Evolutionary conservation across 495 filamentous ascomycete species (phyloP), one percentile per base, ranked within the genome.

Genomic region (Hyaloscypha finlandica): DNA sequence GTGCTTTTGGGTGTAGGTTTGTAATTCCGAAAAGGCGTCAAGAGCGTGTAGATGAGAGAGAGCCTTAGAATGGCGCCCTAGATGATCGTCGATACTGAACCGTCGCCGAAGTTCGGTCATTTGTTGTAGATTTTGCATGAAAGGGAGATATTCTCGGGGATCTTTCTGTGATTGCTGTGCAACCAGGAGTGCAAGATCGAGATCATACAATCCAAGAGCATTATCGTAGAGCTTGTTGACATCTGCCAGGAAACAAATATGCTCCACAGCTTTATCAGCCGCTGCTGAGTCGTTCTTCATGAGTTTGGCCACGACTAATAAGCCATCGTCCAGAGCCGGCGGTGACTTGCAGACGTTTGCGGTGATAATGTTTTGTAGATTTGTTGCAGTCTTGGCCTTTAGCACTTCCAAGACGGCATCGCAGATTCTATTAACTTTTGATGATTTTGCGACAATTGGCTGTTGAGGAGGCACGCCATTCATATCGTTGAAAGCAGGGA

Each of bases 101-200:
- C 88, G 84, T 35, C 90, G 86, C 22, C 92, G 86, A 20, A 88
- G 76, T 25, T 84, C 79, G 0, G 88, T 76, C 73, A 95, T 81
- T 60, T 88, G 81, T 74, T 97, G 92, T 9, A 97, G 83, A 25
- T 87, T 88, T 73, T 96, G 92, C 52, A 98, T 84, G 76, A 97
- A 97, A 16, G 95, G 96, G 20, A 99, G 85, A 70, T 99, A 99
- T 79, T 99, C 95, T 68, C 94, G 83, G 19, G 95, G 95, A 70
- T 99, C 95, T 75, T 93, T 92, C 77, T 99, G 95, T 16, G 94
- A 94, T 75, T 97, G 92, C 73, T 99, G 95, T 6, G 96, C 95
- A 51, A 99, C 90, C 58, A 96, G 80, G 14, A 99, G 81, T 8
- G 93, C 89, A 39, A 98, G 86, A 42, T 97, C 94, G 4, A 99